phyloP scores from a whole-genome alignment of 108 stramenopile species.

The Nitzschia putrida region DNA sequence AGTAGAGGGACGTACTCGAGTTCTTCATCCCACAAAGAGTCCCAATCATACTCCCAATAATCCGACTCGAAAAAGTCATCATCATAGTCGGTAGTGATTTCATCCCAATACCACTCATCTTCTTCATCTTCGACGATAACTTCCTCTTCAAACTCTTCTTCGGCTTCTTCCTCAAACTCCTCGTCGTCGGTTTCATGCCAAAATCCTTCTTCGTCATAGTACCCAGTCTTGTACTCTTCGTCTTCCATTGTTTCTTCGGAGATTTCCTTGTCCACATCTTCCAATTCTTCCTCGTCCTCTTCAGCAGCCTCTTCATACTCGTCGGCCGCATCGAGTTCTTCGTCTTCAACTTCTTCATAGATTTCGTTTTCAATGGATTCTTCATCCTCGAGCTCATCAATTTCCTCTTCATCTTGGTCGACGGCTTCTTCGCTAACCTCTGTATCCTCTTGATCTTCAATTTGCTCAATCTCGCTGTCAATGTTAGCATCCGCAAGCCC shows the following conservation, averaged over 20 bases:
- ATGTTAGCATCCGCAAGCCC: conserved; percentile 25
- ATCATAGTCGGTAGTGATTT: conserved; percentile 26
- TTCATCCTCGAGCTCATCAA: conserved; percentile 16
- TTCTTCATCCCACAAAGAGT: conserved; percentile 53
- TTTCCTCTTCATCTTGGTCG: conserved; percentile 24
- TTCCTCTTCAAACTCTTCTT: conserved; percentile 4
- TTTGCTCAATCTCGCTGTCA: conserved; percentile 18
- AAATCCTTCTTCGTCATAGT: conserved; percentile 3
- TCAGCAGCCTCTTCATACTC: conserved; percentile 25
- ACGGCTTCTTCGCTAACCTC: conserved; percentile 7
- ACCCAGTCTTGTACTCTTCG: background rate
- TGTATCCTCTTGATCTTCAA: conserved; percentile 13
- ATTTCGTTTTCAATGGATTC: conserved; percentile 3
- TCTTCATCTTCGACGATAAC: background rate
- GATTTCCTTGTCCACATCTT: conserved; percentile 19
- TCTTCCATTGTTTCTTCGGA: conserved; percentile 22
- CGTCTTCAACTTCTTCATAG: conserved; percentile 33
- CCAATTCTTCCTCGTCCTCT: conserved; percentile 33
- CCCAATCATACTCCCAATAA: conserved; percentile 55
- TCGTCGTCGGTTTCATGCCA: background rate
- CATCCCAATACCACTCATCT: conserved; percentile 40
- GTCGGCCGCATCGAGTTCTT: conserved; percentile 5
- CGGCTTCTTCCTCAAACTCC: background rate
- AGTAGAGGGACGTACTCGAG: background rate
- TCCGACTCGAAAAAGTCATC: conserved; percentile 42